Conservation (phyloP, 164 flowering plant species). For the Akebia trifoliata region DNA sequence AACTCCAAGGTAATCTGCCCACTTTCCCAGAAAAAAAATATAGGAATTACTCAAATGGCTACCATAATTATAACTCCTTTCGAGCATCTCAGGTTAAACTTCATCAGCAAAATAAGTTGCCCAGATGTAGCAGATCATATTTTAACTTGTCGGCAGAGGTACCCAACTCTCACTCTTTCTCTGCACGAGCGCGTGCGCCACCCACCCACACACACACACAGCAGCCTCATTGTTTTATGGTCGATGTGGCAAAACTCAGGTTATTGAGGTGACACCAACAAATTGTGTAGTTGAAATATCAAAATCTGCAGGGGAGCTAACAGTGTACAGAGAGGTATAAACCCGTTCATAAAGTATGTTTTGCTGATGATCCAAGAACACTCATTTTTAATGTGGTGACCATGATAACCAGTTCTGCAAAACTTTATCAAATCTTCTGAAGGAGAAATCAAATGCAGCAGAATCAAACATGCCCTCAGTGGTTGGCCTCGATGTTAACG, state of each 20-base stretch:
- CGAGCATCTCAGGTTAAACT: conserved; percentile 39
- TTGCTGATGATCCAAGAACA: neutral
- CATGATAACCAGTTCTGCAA: conserved; percentile 51
- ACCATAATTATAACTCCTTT: neutral
- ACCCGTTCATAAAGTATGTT: neutral
- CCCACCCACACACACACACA: too few relatives aligned
- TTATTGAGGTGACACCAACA: conserved; percentile 66
- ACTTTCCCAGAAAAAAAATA: neutral
- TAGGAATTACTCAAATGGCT: neutral
- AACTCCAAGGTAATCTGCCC: conserved; percentile 41
- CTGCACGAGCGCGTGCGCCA: too few relatives aligned
- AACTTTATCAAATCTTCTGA: conserved; percentile 53
- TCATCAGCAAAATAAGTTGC: conserved; percentile 32
- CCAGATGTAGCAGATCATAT: conserved; percentile 37
- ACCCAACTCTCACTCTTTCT: conserved; percentile 10
- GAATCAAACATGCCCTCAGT: conserved; percentile 5
- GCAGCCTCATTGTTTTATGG: conserved; percentile 1
- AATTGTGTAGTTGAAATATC: conserved; percentile 71
- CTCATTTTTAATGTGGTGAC: neutral
- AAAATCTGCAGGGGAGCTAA: conserved; percentile 54
- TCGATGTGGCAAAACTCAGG: conserved; percentile 30
- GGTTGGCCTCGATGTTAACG: conserved; percentile 5
- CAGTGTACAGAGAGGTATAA: conserved; percentile 49
- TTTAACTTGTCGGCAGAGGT: conserved; percentile 63
- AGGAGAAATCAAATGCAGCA: conserved; percentile 27